Percentiles rank a stretch among this genome's conserved stretches.
These are phyloP conservation scores for Xylaria nigripes DNA, from an alignment of 495 filamentous ascomycete genomes.

Conservation along the genomic window DNA sequence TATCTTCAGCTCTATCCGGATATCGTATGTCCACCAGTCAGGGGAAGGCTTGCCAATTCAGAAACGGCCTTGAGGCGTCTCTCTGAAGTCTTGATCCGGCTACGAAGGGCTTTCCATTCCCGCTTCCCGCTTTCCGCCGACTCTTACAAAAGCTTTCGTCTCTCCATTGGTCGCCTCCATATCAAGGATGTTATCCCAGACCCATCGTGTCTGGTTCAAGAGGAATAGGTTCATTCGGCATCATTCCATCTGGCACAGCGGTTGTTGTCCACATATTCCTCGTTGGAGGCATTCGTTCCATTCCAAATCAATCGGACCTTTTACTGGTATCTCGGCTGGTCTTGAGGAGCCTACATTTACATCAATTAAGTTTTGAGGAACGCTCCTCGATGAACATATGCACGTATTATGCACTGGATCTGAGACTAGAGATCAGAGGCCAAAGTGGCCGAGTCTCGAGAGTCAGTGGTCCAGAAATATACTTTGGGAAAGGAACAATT, in stretches of 20 bases:
- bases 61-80: background rate
- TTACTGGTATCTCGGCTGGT: background rate
- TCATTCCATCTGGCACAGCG: background rate
- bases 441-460: background rate
- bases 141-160: background rate
- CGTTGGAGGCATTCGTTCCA: background rate
- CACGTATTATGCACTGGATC: background rate
- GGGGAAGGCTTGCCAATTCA: background rate
- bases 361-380: background rate
- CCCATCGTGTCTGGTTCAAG: background rate
- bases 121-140: background rate
- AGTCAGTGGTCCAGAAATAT: background rate
- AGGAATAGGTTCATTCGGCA: background rate
- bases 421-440: background rate
- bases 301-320: background rate
- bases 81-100: background rate
- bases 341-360: background rate
- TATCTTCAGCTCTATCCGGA: background rate
- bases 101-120: background rate
- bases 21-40: background rate
- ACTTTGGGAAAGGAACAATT: background rate
- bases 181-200: background rate
- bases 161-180: background rate
- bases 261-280: background rate
- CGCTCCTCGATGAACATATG: background rate